A percentile compares a stretch with the other conserved stretches of the same genome.
These are phyloP conservation scores for Bipolaris victoriae DNA, from an alignment of 2,329 filamentous ascomycete genomes.

Conservation along the genomic window DNA sequence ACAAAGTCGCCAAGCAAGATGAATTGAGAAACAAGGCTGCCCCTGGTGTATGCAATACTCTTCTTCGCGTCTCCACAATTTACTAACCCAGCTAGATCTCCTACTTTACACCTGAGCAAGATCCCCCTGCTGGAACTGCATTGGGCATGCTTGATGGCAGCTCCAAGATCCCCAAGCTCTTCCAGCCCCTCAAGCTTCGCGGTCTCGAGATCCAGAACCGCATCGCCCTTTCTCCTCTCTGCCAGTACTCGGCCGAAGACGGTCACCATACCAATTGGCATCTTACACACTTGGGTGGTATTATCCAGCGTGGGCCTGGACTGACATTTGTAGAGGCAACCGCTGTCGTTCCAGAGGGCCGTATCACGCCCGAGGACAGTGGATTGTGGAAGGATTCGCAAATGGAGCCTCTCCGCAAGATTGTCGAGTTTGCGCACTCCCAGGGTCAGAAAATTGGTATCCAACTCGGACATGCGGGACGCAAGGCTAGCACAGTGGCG, in stretches of 20 bases:
- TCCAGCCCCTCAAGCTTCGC: constrained; percentile 63
- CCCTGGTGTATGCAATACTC: constrained; percentile 45
- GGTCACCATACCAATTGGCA: constrained; percentile 83
- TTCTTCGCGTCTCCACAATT: neutral
- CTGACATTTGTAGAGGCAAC: constrained; percentile 81
- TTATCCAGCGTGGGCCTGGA: constrained; percentile 75
- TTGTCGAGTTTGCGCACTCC: constrained; percentile 79
- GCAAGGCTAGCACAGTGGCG: constrained; percentile 65
- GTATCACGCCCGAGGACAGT: constrained; percentile 80
- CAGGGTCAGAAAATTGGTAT: constrained; percentile 79
- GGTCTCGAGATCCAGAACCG: constrained; percentile 71
- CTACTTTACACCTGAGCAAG: constrained; percentile 57
- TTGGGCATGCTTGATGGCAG: constrained; percentile 56
- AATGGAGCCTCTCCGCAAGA: constrained; percentile 70
- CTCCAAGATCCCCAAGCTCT: constrained; percentile 63
- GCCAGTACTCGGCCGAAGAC: constrained; percentile 70
- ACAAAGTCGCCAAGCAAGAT: constrained; percentile 18
- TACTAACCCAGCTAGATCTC: constrained; percentile 41
- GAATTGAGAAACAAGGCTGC: constrained; percentile 52
- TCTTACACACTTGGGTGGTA: constrained; percentile 80
- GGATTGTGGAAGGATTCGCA: constrained; percentile 88
- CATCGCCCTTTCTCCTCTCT: constrained; percentile 60
- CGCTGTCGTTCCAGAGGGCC: constrained; percentile 73
- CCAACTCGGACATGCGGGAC: constrained; percentile 81
- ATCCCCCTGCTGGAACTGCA: constrained; percentile 56